Percentiles rank a stretch among this genome's conserved stretches.
Conservation (phyloP, 305 asterid genomes). For the Ajuga reptans region DNA sequence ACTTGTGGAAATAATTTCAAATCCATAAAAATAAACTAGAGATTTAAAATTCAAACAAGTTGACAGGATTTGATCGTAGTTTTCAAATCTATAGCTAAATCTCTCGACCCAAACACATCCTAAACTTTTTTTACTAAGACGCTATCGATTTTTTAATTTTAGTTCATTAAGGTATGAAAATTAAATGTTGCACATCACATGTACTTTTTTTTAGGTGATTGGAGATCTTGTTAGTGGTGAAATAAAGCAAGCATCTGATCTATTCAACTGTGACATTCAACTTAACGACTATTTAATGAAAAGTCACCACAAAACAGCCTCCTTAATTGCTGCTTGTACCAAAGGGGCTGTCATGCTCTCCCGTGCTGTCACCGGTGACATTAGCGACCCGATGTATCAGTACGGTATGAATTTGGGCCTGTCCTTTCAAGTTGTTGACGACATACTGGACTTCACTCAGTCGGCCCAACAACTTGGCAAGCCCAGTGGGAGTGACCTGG, state of each 20-base stretch:
- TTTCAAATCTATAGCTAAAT: no score
- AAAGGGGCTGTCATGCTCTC: constrained; percentile 59
- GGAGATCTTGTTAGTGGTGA: constrained; percentile 80
- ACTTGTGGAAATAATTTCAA: no score
- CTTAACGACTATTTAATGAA: constrained; percentile 65
- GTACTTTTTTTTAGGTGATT: no score
- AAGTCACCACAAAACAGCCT: constrained; percentile 80
- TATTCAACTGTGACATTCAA: constrained; percentile 61
- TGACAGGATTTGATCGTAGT: no score
- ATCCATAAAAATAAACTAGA: no score
- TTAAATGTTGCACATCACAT: no score
- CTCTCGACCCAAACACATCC: no score
- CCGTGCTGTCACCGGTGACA: constrained; percentile 39
- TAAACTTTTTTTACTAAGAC: no score
- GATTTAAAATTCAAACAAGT: no score
- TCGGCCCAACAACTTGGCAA: constrained; percentile 71
- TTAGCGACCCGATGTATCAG: constrained; percentile 54
- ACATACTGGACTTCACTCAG: constrained; percentile 71
- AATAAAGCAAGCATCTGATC: constrained; percentile 70
- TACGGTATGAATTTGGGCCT: constrained; percentile 72
- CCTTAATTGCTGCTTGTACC: constrained; percentile 72
- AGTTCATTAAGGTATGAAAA: no score
- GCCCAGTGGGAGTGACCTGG: constrained; percentile 71
- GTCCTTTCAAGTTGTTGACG: constrained; percentile 73
- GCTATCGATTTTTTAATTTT: no score